Base-by-base conservation (phyloP, 2,329 filamentous ascomycete species). In the Fusarium bactridioides region DNA sequence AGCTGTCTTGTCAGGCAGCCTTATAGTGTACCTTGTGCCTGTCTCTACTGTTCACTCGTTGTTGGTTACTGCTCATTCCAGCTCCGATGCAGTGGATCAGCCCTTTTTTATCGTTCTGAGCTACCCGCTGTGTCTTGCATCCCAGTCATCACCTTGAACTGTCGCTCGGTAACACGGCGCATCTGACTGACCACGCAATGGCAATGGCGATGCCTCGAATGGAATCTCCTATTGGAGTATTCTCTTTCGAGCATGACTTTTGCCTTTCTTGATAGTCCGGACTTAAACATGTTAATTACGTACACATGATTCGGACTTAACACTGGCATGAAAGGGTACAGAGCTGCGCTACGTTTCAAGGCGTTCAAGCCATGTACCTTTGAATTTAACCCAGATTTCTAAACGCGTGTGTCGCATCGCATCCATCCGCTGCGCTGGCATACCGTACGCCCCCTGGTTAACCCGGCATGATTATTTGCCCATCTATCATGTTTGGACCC, bases 11-110 rank as follows among this genome's bases (percentile, higher is more conserved):
- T 65, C 58, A 66, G 44, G 53, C 60, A 69, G 50, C 60, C 51
- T 62, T 73, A 64, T 50, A 37, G 54, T 41, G 57, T 18, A 41
- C 57, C 47, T 33, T 60, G 61, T 40, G 61, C 44, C 63, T 47
- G 45, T 63, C n/a, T 56, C 16, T 25, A 33, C 13, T 16, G 37
- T 31, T 50, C 27, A 7, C 29, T 23, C 21, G 11, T 47, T 40
- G 48, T 66, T 67, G 29, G 50, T 37, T 40, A 23, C 41, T 60
- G 29, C 56, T 47, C 48, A 50, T 64, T 71, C 64, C 68, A 72
- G 59, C 69, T 72, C 64, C 69, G 55, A 72, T 72, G 64, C 56
- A 61, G 59, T 70, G 64, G 59, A 72, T 60, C 66, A 64, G 48
- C 50, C 43, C 41, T 68, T 60, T 43, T 47, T 58, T 33, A 45